Conservation (phyloP, 1,284 basidiomycete species). For the Ceratobasidium sp. region DNA sequence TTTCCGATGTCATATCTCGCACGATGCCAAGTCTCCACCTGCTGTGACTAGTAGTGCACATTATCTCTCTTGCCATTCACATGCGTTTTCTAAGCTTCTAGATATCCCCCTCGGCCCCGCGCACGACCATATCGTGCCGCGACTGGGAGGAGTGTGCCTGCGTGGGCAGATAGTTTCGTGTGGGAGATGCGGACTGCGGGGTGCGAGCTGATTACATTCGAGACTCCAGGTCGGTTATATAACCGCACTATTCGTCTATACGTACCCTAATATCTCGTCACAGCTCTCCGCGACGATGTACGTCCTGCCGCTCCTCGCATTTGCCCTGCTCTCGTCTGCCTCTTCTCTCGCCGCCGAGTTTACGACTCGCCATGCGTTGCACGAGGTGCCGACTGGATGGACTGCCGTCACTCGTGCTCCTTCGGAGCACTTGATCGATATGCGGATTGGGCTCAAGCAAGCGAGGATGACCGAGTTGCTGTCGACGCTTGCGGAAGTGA, state of each 20-base stretch:
- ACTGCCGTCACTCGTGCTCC: slow-evolving; percentile 16
- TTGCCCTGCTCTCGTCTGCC: slow-evolving; percentile 18
- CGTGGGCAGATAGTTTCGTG: background rate
- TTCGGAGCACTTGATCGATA: slow-evolving; percentile 16
- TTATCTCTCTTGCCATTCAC: background rate
- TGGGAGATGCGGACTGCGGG: background rate
- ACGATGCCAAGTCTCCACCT: slow-evolving; percentile 4
- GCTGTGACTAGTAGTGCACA: slow-evolving; percentile 3
- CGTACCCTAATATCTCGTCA: background rate
- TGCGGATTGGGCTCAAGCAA: slow-evolving; percentile 44
- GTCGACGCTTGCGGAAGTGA: slow-evolving; percentile 26
- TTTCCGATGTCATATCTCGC: background rate
- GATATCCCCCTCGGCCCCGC: background rate
- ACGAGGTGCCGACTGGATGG: slow-evolving; percentile 35
- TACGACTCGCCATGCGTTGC: slow-evolving; percentile 41
- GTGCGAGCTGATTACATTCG: background rate
- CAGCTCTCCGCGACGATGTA: slow-evolving; percentile 7
- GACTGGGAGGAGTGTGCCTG: background rate
- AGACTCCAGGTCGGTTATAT: background rate
- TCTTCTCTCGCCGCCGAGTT: slow-evolving; percentile 21
- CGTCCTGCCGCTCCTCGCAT: slow-evolving; percentile 3
- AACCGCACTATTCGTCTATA: background rate
- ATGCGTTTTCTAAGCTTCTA: background rate
- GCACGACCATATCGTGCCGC: background rate
- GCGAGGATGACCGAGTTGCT: slow-evolving; percentile 30